Evolutionary conservation across 176 grass and related monocot species (phyloP).

Genomic region (Luzula sylvatica): DNA sequence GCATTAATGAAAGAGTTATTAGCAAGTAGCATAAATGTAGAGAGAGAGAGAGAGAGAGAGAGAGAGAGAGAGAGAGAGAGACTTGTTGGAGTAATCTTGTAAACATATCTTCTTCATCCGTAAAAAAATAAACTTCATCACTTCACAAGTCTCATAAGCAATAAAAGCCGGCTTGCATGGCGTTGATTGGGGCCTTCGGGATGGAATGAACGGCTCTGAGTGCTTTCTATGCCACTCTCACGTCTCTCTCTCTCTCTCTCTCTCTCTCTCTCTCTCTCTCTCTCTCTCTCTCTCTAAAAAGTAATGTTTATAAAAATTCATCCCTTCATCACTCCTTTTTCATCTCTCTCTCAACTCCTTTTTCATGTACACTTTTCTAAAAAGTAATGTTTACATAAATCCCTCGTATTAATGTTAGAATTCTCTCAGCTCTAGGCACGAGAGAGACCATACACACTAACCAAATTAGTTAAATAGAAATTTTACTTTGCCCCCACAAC

Average conservation of each 20-base stretch:
- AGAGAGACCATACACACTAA: no score
- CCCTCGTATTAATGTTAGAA: background rate
- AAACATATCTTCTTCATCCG: no score
- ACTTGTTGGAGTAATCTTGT: conserved; percentile 10
- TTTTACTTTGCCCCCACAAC: no score
- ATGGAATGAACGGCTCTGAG: background rate
- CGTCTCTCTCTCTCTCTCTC: background rate
- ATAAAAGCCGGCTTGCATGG: conserved; percentile 5
- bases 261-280: background rate
- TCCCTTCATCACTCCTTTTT: background rate
- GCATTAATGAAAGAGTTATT: conserved; percentile 12
- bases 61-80: background rate
- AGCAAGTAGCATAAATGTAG: background rate
- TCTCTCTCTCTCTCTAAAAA: background rate
- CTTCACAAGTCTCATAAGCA: background rate
- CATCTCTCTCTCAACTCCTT: background rate
- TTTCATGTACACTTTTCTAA: background rate
- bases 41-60: background rate
- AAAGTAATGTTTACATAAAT: background rate
- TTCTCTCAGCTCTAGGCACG: no score
- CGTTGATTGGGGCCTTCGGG: conserved; percentile 4
- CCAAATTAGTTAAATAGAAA: no score
- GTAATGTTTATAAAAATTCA: background rate
- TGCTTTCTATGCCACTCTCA: conserved; percentile 18
- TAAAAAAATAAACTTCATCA: conserved; percentile 3